Percentiles rank a stretch among this genome's conserved stretches.
phyloP scores from a whole-genome alignment of 768 basidiomycete genomes.

The Mycena alexandri region DNA sequence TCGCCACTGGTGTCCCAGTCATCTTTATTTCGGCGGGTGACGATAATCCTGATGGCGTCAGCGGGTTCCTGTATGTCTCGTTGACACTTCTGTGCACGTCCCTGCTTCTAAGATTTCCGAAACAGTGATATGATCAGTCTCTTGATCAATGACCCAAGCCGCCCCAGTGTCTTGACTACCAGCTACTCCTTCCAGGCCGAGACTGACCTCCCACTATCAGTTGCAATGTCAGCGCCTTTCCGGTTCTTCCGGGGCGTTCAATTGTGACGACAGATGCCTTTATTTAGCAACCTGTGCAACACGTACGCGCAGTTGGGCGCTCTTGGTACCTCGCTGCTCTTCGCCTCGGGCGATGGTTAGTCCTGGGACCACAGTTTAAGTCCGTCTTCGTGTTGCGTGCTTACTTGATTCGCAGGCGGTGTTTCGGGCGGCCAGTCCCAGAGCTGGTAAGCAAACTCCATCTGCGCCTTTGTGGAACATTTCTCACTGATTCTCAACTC shows the following conservation, averaged over 20 bases:
- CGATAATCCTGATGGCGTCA: conserved; percentile 42
- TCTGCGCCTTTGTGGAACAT: background rate
- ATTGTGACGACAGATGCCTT: conserved; percentile 3
- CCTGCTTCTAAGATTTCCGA: conserved; percentile 35
- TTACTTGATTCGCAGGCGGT: conserved; percentile 9
- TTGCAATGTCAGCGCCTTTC: conserved; percentile 5
- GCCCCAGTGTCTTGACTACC: conserved; percentile 32
- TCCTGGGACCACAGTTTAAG: conserved; percentile 27
- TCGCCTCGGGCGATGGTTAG: conserved; percentile 25
- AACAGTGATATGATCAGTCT: conserved; percentile 42
- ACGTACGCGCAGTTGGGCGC: conserved; percentile 45
- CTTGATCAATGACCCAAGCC: conserved; percentile 30
- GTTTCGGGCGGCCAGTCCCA: conserved; percentile 15
- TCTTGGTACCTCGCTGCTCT: conserved; percentile 37
- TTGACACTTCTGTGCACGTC: conserved; percentile 9
- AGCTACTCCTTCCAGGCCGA: conserved; percentile 44
- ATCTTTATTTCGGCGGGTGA: conserved; percentile 50
- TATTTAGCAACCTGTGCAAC: conserved; percentile 39
- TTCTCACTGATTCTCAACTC: background rate
- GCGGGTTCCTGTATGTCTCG: conserved; percentile 22
- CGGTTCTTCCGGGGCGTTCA: background rate
- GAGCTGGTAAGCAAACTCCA: background rate
- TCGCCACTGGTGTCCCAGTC: conserved; percentile 48
- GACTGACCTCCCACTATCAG: conserved; percentile 45
- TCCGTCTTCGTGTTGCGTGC: background rate